phyloP scores from a whole-genome alignment of 371 early-diverging fungal species.

The Apophysomyces variabilis region DNA sequence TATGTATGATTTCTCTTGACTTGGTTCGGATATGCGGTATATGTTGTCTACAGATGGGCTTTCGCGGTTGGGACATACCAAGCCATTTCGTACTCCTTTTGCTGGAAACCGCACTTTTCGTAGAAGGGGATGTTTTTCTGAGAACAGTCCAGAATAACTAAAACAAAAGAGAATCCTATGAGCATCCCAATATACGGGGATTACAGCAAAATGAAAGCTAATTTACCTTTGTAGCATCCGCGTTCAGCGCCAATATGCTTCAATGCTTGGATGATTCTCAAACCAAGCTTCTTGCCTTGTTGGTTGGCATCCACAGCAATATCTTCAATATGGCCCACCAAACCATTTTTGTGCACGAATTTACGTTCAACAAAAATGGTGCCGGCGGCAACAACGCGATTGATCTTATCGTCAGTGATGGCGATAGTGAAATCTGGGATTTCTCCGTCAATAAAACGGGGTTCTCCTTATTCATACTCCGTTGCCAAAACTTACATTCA shows the following conservation, averaged over 20 bases:
- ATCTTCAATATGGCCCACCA: constrained; percentile 89
- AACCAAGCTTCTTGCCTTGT: constrained; percentile 90
- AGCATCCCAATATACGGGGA: no score
- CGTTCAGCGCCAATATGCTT: constrained; percentile 65
- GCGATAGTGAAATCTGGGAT: constrained; percentile 74
- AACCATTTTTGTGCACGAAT: constrained; percentile 88
- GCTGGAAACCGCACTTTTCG: constrained; percentile 57
- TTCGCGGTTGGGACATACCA: constrained; percentile 47
- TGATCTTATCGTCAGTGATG: constrained; percentile 73
- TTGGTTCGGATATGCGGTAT: no score
- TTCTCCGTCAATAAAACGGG: background rate
- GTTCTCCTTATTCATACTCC: background rate
- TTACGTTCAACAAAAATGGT: constrained; percentile 96
- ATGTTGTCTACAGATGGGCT: constrained; percentile 1
- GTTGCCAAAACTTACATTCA: constrained; percentile 62
- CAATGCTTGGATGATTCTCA: constrained; percentile 75
- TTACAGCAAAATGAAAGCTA: background rate
- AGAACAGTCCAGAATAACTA: constrained; percentile 57
- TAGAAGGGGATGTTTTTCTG: constrained; percentile 59
- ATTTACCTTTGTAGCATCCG: constrained; percentile 70
- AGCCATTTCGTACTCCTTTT: constrained; percentile 57
- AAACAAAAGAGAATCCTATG: background rate
- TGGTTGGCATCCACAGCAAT: constrained; percentile 94
- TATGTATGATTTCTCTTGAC: background rate
- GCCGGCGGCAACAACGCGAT: constrained; percentile 89